Conservation (phyloP, 2,329 filamentous ascomycete genomes). For the Colletotrichum eleusines region DNA sequence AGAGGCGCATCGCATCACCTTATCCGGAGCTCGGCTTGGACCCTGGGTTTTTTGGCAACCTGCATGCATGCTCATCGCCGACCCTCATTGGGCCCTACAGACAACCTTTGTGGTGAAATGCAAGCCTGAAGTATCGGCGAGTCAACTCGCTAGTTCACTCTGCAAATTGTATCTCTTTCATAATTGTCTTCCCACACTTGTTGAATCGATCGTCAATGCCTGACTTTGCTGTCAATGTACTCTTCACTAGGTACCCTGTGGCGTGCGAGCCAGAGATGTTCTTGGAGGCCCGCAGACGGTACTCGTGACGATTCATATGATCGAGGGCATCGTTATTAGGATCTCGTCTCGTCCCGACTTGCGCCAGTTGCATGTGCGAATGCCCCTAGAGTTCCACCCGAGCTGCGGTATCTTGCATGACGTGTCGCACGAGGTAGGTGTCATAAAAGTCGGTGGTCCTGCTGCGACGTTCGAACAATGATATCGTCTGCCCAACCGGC, state of each 20-base stretch:
- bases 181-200: not conserved
- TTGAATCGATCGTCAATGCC: not conserved
- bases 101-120: slow-evolving; percentile 6
- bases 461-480: not conserved
- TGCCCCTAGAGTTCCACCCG: not conserved
- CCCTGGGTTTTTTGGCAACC: slow-evolving; percentile 18
- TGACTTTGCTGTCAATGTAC: slow-evolving; percentile 5
- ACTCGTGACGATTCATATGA: not conserved
- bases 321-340: not conserved
- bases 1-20: too few species aligned
- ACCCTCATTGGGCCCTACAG: slow-evolving; percentile 5
- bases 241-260: not conserved
- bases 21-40: slow-evolving; percentile 24
- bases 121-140: slow-evolving; percentile 3
- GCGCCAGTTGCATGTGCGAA: slow-evolving; percentile 13
- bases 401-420: not conserved
- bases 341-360: not conserved
- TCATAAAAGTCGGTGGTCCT: not conserved
- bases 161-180: not conserved
- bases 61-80: slow-evolving; percentile 8
- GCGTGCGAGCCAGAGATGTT: not conserved
- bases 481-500: not conserved
- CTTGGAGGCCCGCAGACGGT: not conserved
- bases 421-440: not conserved
- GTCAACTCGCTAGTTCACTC: not conserved